Evolutionary conservation across 169 alveolate species (phyloP).

Genomic region (Amoebophrya sp.): DNA sequence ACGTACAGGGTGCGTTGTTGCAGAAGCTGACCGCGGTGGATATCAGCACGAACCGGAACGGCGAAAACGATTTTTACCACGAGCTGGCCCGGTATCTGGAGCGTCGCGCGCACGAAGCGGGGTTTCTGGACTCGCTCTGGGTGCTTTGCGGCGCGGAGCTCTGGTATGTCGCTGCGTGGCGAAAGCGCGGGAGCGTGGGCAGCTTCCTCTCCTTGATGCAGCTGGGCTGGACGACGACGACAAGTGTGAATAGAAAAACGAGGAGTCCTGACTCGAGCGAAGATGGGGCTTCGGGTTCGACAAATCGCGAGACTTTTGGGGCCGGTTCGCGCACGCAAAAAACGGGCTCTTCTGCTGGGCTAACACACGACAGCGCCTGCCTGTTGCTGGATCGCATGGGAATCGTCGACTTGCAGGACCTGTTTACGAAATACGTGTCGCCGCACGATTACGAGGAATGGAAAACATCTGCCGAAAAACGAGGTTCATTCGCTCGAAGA

Average conservation of each 20-base stretch:
- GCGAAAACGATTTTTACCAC: background rate
- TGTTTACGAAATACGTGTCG: background rate
- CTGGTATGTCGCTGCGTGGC: background rate
- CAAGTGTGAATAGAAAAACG: no score
- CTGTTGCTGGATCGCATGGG: background rate
- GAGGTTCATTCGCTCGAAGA: background rate
- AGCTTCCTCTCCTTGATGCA: background rate
- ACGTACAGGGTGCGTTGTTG: background rate
- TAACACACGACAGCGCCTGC: background rate
- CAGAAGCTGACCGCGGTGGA: background rate
- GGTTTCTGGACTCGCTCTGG: background rate
- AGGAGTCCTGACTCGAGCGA: background rate
- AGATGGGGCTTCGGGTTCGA: no score
- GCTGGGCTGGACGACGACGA: background rate
- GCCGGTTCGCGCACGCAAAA: no score
- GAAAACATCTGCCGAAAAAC: no score
- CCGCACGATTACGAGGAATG: background rate
- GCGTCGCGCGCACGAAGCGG: background rate
- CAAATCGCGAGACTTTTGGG: no score
- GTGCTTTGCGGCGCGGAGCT: slow-evolving; percentile 1
- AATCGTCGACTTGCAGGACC: background rate
- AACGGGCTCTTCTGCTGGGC: no score
- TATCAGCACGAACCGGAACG: background rate
- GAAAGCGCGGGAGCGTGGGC: background rate
- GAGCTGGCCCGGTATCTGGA: background rate